These are phyloP conservation scores for Fusarium paranaense DNA, from an alignment of 2,329 filamentous ascomycete species.

Conservation along the genomic window DNA sequence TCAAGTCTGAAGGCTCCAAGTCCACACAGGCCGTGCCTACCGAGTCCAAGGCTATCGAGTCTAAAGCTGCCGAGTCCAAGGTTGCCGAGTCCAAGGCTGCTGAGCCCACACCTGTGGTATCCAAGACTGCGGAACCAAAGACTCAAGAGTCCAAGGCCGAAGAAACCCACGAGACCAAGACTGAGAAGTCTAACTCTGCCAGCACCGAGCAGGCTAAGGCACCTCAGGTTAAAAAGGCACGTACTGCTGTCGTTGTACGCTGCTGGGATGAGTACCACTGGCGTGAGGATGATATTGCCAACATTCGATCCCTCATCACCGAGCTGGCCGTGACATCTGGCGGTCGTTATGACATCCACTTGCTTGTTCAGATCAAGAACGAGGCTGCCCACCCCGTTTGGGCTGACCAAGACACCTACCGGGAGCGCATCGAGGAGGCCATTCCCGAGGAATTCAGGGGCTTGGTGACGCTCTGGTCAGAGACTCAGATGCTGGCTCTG, in stretches of 20 bases:
- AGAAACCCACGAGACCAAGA: background rate
- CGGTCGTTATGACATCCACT: conserved; percentile 87
- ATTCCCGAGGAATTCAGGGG: conserved; percentile 88
- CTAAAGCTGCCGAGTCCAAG: background rate
- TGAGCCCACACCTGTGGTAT: background rate
- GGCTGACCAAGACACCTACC: conserved; percentile 78
- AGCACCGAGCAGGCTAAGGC: conserved; percentile 5
- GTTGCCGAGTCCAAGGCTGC: background rate
- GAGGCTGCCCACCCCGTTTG: conserved; percentile 81
- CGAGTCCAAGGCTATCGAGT: background rate
- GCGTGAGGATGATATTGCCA: conserved; percentile 83
- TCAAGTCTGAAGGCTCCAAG: conserved; percentile 16
- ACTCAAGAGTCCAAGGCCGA: conserved; percentile 13
- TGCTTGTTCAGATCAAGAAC: conserved; percentile 86
- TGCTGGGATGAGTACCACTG: conserved; percentile 86
- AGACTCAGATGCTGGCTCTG: conserved; percentile 89
- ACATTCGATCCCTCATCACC: conserved; percentile 84
- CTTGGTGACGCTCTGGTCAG: conserved; percentile 92
- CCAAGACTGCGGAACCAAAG: conserved; percentile 15
- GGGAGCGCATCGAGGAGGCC: conserved; percentile 72
- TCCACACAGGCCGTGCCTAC: background rate
- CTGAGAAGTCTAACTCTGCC: background rate
- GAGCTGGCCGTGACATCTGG: conserved; percentile 85
- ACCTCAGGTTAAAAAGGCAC: conserved; percentile 38
- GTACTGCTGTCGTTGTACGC: conserved; percentile 82